Percentiles rank a stretch among this genome's conserved stretches.
Evolutionary conservation across 164 flowering plant species (phyloP).

Genomic region (Vitis rupestris): DNA sequence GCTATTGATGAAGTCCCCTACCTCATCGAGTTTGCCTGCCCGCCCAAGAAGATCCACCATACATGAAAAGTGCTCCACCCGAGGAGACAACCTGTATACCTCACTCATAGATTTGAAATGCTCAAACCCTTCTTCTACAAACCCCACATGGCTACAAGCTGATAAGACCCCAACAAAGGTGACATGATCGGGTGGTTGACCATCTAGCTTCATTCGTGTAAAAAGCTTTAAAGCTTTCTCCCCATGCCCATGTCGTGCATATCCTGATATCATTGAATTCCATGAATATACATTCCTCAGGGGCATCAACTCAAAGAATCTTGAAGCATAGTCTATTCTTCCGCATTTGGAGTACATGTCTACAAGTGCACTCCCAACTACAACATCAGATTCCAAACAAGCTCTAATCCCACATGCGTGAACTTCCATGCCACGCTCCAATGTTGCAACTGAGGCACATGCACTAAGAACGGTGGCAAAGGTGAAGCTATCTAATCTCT

Average conservation of each 20-base stretch:
- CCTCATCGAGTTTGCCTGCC: slow-evolving; percentile 62
- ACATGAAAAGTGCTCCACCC: slow-evolving; percentile 83
- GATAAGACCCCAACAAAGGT: slow-evolving; percentile 95
- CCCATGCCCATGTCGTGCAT: slow-evolving; percentile 87
- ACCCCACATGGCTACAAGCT: slow-evolving; percentile 90
- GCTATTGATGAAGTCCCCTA: slow-evolving; percentile 57
- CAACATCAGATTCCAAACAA: slow-evolving; percentile 70
- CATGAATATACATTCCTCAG: slow-evolving; percentile 71
- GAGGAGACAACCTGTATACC: slow-evolving; percentile 51
- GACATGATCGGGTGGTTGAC: slow-evolving; percentile 74
- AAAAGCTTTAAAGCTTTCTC: slow-evolving; percentile 63
- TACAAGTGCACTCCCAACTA: slow-evolving; percentile 82
- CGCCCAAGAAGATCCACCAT: slow-evolving; percentile 90
- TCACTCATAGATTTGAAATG: slow-evolving; percentile 76
- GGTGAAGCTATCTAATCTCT: slow-evolving; percentile 65
- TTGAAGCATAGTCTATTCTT: slow-evolving; percentile 75
- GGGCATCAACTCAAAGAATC: slow-evolving; percentile 66
- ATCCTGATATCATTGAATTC: slow-evolving; percentile 97
- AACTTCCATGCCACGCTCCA: slow-evolving; percentile 87
- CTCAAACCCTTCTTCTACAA: slow-evolving; percentile 60
- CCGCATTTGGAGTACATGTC: slow-evolving; percentile 96
- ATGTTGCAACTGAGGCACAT: slow-evolving; percentile 83
- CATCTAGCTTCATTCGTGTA: slow-evolving; percentile 47
- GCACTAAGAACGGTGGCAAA: slow-evolving; percentile 92
- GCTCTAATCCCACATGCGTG: slow-evolving; percentile 76